Conservation (phyloP, 2,329 filamentous ascomycete genomes). For the Aspergillus hortae region DNA sequence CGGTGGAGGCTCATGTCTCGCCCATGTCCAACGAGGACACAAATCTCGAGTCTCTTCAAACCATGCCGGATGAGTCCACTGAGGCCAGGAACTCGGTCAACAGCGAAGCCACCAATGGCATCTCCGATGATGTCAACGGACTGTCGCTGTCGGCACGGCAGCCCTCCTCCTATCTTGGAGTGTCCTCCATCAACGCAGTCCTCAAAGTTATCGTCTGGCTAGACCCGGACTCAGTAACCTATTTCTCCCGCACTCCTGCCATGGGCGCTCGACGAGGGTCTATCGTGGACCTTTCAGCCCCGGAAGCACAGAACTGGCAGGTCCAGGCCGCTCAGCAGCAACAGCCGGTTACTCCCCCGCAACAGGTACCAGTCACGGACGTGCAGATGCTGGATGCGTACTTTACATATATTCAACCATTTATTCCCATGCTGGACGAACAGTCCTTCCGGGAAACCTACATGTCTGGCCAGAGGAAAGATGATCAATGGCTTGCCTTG, state of each 20-base stretch:
- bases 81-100: conserved; percentile 45
- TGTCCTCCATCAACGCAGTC: conserved; percentile 71
- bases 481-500: conserved; percentile 67
- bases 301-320: conserved; percentile 20
- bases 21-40: conserved; percentile 47
- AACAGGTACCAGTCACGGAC: conserved; percentile 59
- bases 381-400: conserved; percentile 71
- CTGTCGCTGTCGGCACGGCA: conserved; percentile 61
- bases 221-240: conserved; percentile 48
- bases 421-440: conserved; percentile 72
- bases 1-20: conserved; percentile 40
- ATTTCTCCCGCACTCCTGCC: conserved; percentile 43
- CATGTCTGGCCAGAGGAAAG: conserved; percentile 58
- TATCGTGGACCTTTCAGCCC: conserved; percentile 17
- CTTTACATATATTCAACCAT: conserved; percentile 68
- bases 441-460: conserved; percentile 65
- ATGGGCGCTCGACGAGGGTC: conserved; percentile 12
- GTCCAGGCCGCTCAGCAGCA: conserved; percentile 14
- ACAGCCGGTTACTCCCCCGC: conserved; percentile 44
- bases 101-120: conserved; percentile 55
- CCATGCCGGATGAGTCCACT: conserved; percentile 63
- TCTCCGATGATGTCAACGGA: conserved; percentile 70
- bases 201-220: conserved; percentile 65
- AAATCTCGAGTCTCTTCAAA: conserved; percentile 61
- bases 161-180: conserved; percentile 64